Evolutionary conservation across 2,329 filamentous ascomycete genomes (phyloP), one percentile per base, ranked within the genome.

Genomic region (Amauroascus verrucosus): DNA sequence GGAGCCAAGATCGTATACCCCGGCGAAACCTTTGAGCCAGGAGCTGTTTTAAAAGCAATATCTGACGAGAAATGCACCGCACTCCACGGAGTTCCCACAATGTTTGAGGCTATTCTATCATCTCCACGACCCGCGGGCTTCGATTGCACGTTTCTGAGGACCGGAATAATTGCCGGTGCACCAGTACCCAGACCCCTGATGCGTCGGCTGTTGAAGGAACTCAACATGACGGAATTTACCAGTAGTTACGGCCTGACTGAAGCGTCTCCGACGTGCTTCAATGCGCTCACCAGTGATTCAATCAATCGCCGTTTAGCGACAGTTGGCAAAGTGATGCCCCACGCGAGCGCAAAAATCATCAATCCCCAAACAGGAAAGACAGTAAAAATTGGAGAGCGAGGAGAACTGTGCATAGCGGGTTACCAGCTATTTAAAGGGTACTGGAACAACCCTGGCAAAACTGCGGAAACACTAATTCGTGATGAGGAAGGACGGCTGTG

Each of bases 21-120:
- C 0, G 78, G 79, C 58, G 84, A 88, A 61, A 80, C 83, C 0
- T 91, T 91, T 62, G 83, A 88, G 60, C 76, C 84, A 1, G 67
- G 71, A 3, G 80, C 84, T 0, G 84, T 83, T 1, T 74, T 90
- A 32, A 74, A 74, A 41, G 83, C 84, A 51, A 80, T 91, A 37
- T 76, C 78, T 1, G 76, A 83, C 50, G 83, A 86, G 63, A 71
- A 74, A 44, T 85, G 83, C 65, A 91, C 87, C 0, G 86, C 84
- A 0, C 74, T 91, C 0, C 86, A 90, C 64, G 87, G 87, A 32
- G 87, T 91, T 0, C 87, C 87, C 0, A 86, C 87, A 54, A 91
- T 91, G 87, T 88, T 89, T 67, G 85, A 88, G 64, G 82, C 82
- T 0, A 73, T 79, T 8, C 71, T 80, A 54, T 68, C 68, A 37